Base-by-base conservation (phyloP, 306 rosid species). In the Ceratonia siliqua region DNA sequence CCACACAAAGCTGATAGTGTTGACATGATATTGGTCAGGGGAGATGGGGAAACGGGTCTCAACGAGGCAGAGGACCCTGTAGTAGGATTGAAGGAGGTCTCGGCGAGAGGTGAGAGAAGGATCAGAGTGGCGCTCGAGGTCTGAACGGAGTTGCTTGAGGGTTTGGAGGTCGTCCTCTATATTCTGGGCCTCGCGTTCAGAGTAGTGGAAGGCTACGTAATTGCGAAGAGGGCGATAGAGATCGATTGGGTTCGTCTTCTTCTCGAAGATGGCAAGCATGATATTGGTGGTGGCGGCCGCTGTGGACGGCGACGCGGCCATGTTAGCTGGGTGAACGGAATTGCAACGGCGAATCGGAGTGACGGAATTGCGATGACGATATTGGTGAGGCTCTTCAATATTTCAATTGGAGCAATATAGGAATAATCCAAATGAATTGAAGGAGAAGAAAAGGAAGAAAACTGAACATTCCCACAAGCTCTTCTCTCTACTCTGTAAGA, bases 41-140 rank as follows among this genome's bases (percentile, higher is more conserved):
- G 99, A 94, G 75, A 94, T 94, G 1, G 99, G 99, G 76, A 94
- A 94, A 3, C 99, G 99, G 1, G 99, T 90, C 84, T 94, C 98
- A 2, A 90, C 92, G 10, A 87, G 96, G 79, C 96, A 94, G 22
- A 94, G 98, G 54, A 96, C 81, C 77, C 79, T 90, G 84, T 38
- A 94, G 77, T 94, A 94, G 48, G 78, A 82, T 66, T 85, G 91
- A 33, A 94, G 80, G 36, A 94, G 93, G 83, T 94, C 99, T 4
- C 97, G 96, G 28, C 99, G 97, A 33, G 96, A 13, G 0, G 97
- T 68, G 56, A 86, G 90, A 1, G 98, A 88, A 0, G 99, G 99
- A 80, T 92, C 97, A 54, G 97, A 54, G 73, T 84, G 86, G 70
- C 96, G 96, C 63, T 94, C 97, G 49, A 94, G 0, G 50, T 94